Evolutionary conservation across 2,329 filamentous ascomycete genomes (phyloP), one percentile per base, ranked within the genome.

Genomic region (Botrytis tulipae): DNA sequence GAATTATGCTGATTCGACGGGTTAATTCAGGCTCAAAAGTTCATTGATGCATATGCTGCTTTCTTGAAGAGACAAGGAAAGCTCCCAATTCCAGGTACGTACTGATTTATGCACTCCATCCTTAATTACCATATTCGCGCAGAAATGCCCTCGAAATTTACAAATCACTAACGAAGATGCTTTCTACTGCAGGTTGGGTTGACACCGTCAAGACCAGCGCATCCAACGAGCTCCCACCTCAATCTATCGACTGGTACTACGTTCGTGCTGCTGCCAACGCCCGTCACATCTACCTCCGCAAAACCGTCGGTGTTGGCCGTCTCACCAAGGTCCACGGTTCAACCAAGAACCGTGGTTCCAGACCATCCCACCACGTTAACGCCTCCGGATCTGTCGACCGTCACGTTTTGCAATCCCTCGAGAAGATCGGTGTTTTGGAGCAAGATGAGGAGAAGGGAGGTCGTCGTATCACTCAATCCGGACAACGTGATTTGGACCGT

Each of bases 381-480:
- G 96, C 95, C 85, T 95, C 92, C 80, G 95, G 95, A 85, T 91
- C 91, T 83, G 95, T 99, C 81, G 96, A 99, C 90, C 94, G 96
- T 86, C 98, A 98, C 90, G 89, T 97, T 84, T 88, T 98, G 85
- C 96, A 99, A 90, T 89, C 95, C 76, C 93, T 99, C 75, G 96
- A 98, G 93, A 98, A 98, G 93, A 98, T 99, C 82, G 95, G 95
- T 85, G 95, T 99, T 81, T 88, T 99, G 77, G 96, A 99, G 92
- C 88, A 93, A 83, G 95, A 98, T 82, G 95, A 98, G 90, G 95
- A 98, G 80, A 97, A 97, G 91, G 96, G 96, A 86, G 96, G 96
- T 83, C 93, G 96, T 84, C 92, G 96, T 85, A 98, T 99, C 87
- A 98, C 96, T 82, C 94, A 98, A 90, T 91, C 91, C 83, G 96